Evolutionary conservation across 163 green algal genomes (phyloP).

Genomic region (Chloromonas sp.): DNA sequence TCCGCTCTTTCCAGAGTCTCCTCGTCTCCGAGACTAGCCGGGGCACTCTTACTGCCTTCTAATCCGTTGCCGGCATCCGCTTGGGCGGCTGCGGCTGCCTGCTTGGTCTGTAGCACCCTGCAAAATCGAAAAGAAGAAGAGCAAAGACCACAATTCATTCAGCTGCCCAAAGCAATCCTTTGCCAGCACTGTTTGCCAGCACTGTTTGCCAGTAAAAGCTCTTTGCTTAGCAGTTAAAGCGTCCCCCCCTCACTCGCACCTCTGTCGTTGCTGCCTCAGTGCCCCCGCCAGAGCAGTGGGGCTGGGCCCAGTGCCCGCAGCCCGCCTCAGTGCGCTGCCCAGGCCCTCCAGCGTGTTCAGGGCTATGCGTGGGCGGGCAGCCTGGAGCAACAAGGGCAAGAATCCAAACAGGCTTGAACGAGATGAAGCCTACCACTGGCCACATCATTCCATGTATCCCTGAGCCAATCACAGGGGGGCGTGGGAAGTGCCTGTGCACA

Average conservation of each 20-base stretch:
- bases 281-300: background rate
- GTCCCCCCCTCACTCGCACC: background rate
- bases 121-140: too few species aligned
- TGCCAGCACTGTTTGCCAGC: too few species aligned
- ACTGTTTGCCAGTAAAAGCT: too few species aligned
- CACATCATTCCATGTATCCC: background rate
- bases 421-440: background rate
- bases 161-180: too few species aligned
- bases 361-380: background rate
- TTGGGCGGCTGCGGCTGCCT: too few species aligned
- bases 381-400: background rate
- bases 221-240: background rate
- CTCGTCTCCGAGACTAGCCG: too few species aligned
- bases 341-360: background rate
- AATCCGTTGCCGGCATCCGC: too few species aligned
- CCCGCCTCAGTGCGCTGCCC: too few species aligned
- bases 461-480: background rate
- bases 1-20: too few species aligned
- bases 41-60: too few species aligned
- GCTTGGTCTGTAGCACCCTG: too few species aligned
- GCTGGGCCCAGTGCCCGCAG: background rate
- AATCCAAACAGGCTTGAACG: background rate
- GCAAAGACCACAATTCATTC: too few species aligned
- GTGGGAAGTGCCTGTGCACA: background rate
- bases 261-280: background rate